Base-by-base conservation (phyloP, 2,329 filamentous ascomycete species). In the Phialophora verrucosa region DNA sequence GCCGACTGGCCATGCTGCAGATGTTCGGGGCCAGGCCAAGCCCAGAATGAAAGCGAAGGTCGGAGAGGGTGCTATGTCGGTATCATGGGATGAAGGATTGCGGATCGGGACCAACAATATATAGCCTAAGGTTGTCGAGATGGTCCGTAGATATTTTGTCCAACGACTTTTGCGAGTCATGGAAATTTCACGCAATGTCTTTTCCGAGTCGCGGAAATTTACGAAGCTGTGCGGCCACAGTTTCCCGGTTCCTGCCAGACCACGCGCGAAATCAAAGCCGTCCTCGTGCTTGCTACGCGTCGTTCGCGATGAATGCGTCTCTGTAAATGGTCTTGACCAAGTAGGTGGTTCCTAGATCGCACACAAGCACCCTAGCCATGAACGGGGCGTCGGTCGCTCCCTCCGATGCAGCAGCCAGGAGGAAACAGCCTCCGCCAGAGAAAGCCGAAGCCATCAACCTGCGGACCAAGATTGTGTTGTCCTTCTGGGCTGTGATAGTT, bases 401-500 rank as follows among this genome's bases (percentile, higher is more conserved):
- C 20, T 12, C 62, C 10, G 38, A 29, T 14, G 54, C 62, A 5
- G 63, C 59, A 14, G n/a, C 49, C 25, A 31, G 56, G 31, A 47
- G 51, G n/a, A 68, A 65, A 60, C 58, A 67, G 42, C 90, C 91
- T n/a, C 92, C 93, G 44, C 89, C 92, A 32, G 93, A 98, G 81
- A 90, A 87, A 70, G 80, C 85, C 23, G 84, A 89, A 71, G 88
- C 90, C 69, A 82, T 90, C 59, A 87, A 86, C 75, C 87, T 90
- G 65, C 89, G 95, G 62, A 87, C 87, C 56, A 83, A 84, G 69
- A 90, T 98, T 59, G 88, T 99, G 69, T 77, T 91, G 68, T 94
- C 94, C 8, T 98, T 97, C 78, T 99, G 95, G 95, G 82, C 88
- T 4, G 88, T 98, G 44, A 91, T 96, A 6, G 76, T 96, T 6